phyloP scores from a whole-genome alignment of 768 basidiomycete genomes.

The Tylopilus plumbeoviolaceoides region DNA sequence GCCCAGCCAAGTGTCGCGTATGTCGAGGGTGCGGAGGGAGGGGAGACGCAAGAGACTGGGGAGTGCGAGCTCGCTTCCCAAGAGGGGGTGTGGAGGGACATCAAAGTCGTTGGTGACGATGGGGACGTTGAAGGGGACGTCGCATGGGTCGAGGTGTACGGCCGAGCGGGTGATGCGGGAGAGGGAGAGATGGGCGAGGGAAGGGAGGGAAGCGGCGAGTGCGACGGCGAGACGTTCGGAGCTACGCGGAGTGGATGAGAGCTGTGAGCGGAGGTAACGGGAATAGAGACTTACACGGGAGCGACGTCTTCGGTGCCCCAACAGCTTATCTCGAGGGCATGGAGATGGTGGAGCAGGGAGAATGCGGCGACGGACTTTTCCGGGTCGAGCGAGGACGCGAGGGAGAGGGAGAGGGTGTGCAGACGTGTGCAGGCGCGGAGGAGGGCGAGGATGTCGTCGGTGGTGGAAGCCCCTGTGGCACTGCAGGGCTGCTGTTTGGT shows the following conservation, averaged over 20 bases:
- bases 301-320: slow-evolving; percentile 32
- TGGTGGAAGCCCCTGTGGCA: slow-evolving; percentile 30
- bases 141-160: slow-evolving; percentile 55
- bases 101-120: slow-evolving; percentile 58
- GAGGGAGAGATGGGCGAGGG: slow-evolving; percentile 53
- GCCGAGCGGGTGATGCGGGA: slow-evolving; percentile 64
- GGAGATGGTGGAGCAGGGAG: slow-evolving; percentile 12
- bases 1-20: slow-evolving; percentile 70
- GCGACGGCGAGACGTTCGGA: slow-evolving; percentile 64
- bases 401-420: slow-evolving; percentile 22
- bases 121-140: slow-evolving; percentile 43
- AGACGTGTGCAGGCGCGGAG: slow-evolving; percentile 49
- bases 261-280: not conserved
- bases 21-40: slow-evolving; percentile 54
- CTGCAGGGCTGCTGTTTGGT: slow-evolving; percentile 32
- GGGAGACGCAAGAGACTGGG: slow-evolving; percentile 65
- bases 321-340: slow-evolving; percentile 17
- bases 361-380: slow-evolving; percentile 21
- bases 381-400: slow-evolving; percentile 24
- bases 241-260: slow-evolving; percentile 11
- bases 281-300: slow-evolving; percentile 34
- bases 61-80: slow-evolving; percentile 56
- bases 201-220: slow-evolving; percentile 56
- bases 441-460: slow-evolving; percentile 48
- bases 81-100: slow-evolving; percentile 50